These are phyloP conservation scores for Thalassiosira ordinaria DNA, from an alignment of 352 stramenopile species.

Conservation along the genomic window DNA sequence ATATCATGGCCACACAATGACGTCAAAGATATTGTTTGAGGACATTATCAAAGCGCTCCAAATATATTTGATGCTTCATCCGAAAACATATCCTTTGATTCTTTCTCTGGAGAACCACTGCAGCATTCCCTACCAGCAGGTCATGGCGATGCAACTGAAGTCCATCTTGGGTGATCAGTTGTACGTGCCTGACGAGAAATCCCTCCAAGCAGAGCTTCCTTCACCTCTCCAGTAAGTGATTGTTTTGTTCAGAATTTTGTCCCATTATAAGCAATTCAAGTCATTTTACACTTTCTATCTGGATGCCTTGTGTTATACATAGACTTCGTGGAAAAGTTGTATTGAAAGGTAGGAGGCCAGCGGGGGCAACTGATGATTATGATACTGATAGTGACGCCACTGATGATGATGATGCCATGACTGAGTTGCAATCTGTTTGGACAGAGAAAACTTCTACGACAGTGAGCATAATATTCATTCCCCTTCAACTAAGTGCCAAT, in stretches of 20 bases:
- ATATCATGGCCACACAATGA: slow-evolving; percentile 88
- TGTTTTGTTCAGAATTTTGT: not conserved
- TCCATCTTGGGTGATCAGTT: slow-evolving; percentile 74
- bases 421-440: slow-evolving; percentile 44
- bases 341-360: slow-evolving; percentile 76
- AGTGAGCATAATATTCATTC: slow-evolving; percentile 22
- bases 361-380: slow-evolving; percentile 55
- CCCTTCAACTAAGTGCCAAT: slow-evolving; percentile 3
- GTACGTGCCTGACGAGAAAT: slow-evolving; percentile 78
- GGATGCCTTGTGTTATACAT: not conserved
- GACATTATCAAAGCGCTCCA: slow-evolving; percentile 89
- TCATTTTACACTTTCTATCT: slow-evolving; percentile 4
- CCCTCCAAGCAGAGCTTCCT: slow-evolving; percentile 61
- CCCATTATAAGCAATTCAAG: not conserved
- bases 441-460: slow-evolving; percentile 40
- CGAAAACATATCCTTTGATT: slow-evolving; percentile 81
- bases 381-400: slow-evolving; percentile 69
- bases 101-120: slow-evolving; percentile 86
- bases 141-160: slow-evolving; percentile 78
- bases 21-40: slow-evolving; percentile 88
- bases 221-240: slow-evolving; percentile 68
- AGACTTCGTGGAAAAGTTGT: slow-evolving; percentile 79
- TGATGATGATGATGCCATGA: slow-evolving; percentile 71
- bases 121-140: slow-evolving; percentile 80
- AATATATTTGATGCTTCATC: slow-evolving; percentile 81